Conservation (phyloP, 2,329 filamentous ascomycete species). For the Aciculosporium take region DNA sequence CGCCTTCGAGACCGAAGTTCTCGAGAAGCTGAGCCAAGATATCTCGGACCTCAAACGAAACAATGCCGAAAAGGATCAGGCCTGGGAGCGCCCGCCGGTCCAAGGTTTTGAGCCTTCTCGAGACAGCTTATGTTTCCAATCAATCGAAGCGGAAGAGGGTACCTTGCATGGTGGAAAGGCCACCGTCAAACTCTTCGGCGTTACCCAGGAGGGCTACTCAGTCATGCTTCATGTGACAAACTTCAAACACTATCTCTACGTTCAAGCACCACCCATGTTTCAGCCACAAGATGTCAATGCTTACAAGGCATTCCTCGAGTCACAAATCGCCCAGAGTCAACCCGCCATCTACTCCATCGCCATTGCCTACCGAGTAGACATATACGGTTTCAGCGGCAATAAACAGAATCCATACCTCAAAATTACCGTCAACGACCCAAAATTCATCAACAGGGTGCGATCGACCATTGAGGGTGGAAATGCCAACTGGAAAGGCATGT, state of each 20-base stretch:
- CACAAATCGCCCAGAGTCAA: constrained; percentile 58
- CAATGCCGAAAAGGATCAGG: constrained; percentile 85
- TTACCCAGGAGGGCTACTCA: constrained; percentile 72
- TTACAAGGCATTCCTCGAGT: constrained; percentile 71
- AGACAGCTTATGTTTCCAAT: constrained; percentile 75
- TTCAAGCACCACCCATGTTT: constrained; percentile 76
- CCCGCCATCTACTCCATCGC: constrained; percentile 66
- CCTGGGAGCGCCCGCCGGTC: constrained; percentile 58
- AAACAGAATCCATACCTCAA: constrained; percentile 84
- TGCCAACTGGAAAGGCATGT: constrained; percentile 84
- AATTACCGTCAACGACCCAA: constrained; percentile 76
- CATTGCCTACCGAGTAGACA: constrained; percentile 74
- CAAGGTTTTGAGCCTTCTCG: constrained; percentile 38
- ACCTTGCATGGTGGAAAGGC: constrained; percentile 60
- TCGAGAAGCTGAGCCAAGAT: constrained; percentile 93
- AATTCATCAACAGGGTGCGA: constrained; percentile 3
- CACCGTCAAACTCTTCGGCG: constrained; percentile 84
- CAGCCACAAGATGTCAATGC: constrained; percentile 59
- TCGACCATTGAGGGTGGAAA: constrained; percentile 53
- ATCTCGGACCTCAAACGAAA: constrained; percentile 72
- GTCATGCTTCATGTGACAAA: constrained; percentile 89
- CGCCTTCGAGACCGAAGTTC: constrained; percentile 80
- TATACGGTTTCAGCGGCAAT: constrained; percentile 91
- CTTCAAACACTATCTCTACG: constrained; percentile 92
- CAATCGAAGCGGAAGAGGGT: constrained; percentile 90